Percentiles rank a stretch among this genome's conserved stretches.
Evolutionary conservation across 2,329 filamentous ascomycete genomes (phyloP).

Genomic region (Chrysosporium queenslandicum): DNA sequence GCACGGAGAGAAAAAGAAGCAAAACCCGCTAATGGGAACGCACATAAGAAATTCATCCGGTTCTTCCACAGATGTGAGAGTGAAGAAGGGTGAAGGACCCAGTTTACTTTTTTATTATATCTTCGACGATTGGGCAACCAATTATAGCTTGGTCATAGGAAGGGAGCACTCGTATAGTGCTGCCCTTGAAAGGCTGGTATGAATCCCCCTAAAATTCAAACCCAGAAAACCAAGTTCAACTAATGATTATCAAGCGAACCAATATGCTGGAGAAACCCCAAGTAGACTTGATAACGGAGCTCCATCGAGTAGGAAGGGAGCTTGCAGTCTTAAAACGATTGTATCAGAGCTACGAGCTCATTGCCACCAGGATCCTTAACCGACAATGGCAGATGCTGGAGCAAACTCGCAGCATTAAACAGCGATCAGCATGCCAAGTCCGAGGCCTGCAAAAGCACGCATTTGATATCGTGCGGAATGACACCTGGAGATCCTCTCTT

Average conservation of each 20-base stretch:
- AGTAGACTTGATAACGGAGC: slow-evolving; percentile 38
- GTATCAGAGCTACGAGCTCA: slow-evolving; percentile 52
- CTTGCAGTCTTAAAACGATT: slow-evolving; percentile 52
- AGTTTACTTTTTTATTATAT: slow-evolving; percentile 58
- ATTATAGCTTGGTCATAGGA: slow-evolving; percentile 50
- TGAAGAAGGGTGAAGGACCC: slow-evolving; percentile 43
- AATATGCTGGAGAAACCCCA: slow-evolving; percentile 47
- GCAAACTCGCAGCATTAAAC: slow-evolving; percentile 22
- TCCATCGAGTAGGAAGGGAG: slow-evolving; percentile 53
- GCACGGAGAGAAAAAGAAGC: slow-evolving; percentile 38
- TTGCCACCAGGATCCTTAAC: slow-evolving; percentile 53
- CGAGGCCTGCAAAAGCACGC: slow-evolving; percentile 2
- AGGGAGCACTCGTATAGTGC: slow-evolving; percentile 44
- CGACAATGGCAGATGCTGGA: slow-evolving; percentile 35
- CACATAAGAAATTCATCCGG: slow-evolving; percentile 33
- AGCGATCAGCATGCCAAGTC: slow-evolving; percentile 8
- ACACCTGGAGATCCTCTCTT: slow-evolving; percentile 2
- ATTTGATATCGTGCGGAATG: background rate
- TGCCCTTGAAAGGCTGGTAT: slow-evolving; percentile 43
- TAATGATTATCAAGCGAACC: slow-evolving; percentile 30
- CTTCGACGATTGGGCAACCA: slow-evolving; percentile 58
- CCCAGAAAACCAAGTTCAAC: background rate
- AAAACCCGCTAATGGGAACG: slow-evolving; percentile 43
- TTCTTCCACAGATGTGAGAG: slow-evolving; percentile 27
- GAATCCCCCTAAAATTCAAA: slow-evolving; percentile 9